phyloP scores from a whole-genome alignment of 768 basidiomycete genomes.

The Tylopilus sp. region DNA sequence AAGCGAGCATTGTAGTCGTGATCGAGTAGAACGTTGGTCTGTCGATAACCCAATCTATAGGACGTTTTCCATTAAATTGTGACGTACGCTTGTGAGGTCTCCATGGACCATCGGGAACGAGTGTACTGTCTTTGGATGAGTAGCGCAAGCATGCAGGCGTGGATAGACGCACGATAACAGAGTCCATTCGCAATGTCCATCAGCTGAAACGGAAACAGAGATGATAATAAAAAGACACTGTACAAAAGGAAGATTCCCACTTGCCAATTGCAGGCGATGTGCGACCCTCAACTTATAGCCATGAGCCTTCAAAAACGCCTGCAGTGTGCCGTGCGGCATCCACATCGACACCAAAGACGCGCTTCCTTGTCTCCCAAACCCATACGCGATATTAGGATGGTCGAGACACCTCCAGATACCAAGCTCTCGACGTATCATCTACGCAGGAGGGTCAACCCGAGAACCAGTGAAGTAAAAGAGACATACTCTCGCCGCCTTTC shows the following conservation, averaged over 20 bases:
- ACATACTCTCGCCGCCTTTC: not conserved
- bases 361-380: constrained; percentile 2
- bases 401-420: too few relatives aligned
- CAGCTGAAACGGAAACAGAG: not conserved
- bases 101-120: constrained; percentile 1
- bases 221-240: not conserved
- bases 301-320: not conserved
- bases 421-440: constrained; percentile 5
- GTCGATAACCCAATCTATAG: not conserved
- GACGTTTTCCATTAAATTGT: too few relatives aligned
- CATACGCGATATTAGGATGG: not conserved
- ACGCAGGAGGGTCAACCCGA: not conserved
- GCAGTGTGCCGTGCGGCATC: too few relatives aligned
- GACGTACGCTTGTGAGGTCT: too few relatives aligned
- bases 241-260: not conserved
- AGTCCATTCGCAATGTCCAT: constrained; percentile 6
- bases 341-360: constrained; percentile 2
- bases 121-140: not conserved
- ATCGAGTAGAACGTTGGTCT: constrained; percentile 8
- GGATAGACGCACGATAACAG: not conserved
- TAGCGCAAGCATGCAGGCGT: not conserved
- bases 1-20: constrained; percentile 2
- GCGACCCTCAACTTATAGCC: not conserved
- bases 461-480: not conserved
- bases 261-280: constrained; percentile 2